These are phyloP conservation scores for Calycina marina DNA, from an alignment of 2,329 filamentous ascomycete species.

Conservation along the genomic window DNA sequence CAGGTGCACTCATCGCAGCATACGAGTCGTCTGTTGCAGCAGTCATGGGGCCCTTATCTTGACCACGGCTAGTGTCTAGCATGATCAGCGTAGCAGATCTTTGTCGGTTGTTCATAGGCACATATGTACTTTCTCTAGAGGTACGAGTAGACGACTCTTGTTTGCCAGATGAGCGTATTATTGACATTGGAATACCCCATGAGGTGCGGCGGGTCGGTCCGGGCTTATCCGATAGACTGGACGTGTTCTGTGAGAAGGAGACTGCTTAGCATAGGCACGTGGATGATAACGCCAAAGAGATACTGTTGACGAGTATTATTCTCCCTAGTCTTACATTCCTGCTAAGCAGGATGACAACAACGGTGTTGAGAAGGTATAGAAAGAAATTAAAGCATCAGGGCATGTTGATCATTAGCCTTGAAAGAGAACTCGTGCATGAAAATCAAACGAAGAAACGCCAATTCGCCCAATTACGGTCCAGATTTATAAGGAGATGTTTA, in stretches of 20 bases:
- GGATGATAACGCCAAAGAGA: no score
- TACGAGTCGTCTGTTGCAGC: neutral
- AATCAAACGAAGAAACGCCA: conserved; percentile 16
- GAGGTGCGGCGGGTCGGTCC: conserved; percentile 28
- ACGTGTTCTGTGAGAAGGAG: conserved; percentile 21
- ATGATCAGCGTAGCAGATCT: conserved; percentile 9
- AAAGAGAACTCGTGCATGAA: conserved; percentile 6
- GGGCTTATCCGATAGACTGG: conserved; percentile 23
- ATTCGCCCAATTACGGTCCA: conserved; percentile 19
- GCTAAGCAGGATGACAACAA: conserved; percentile 18
- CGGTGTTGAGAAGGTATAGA: conserved; percentile 5
- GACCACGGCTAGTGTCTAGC: conserved; percentile 11
- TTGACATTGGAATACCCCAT: conserved; percentile 28
- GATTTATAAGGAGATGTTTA: conserved; percentile 35
- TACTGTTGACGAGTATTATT: conserved; percentile 19
- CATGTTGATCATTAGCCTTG: conserved; percentile 16
- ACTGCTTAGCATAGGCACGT: no score
- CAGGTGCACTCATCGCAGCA: neutral
- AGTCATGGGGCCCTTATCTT: neutral
- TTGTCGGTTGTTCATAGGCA: conserved; percentile 3
- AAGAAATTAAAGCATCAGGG: conserved; percentile 9
- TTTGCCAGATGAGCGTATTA: conserved; percentile 21
- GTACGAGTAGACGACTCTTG: conserved; percentile 15
- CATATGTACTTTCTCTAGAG: conserved; percentile 9
- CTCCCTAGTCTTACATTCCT: conserved; percentile 22